A percentile compares a stretch with the other conserved stretches of the same genome.
These are phyloP conservation scores for Fusarium sp. DNA, from an alignment of 2,329 filamentous ascomycete genomes.

Conservation along the genomic window DNA sequence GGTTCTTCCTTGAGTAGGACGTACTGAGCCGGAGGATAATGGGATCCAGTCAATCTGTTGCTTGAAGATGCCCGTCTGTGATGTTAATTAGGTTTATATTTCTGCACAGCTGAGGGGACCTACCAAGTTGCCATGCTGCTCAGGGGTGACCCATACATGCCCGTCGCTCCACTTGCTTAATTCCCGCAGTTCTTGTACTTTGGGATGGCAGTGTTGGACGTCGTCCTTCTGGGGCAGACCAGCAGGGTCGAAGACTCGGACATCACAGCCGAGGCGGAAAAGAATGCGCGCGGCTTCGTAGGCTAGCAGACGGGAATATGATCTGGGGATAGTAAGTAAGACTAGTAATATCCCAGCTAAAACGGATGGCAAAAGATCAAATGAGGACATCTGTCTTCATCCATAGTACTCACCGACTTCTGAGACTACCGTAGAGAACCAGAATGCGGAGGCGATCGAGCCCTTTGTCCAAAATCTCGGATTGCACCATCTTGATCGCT, in stretches of 20 bases:
- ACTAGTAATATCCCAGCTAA: no score
- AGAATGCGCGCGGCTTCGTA: neutral
- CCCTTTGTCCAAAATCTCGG: neutral
- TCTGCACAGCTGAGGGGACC: accelerated
- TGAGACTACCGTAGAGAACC: constrained; percentile 5
- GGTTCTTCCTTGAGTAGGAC: neutral
- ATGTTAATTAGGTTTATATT: neutral
- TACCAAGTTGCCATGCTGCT: constrained; percentile 5
- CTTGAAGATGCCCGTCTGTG: neutral
- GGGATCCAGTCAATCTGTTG: constrained; percentile 11
- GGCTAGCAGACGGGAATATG: neutral
- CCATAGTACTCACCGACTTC: neutral
- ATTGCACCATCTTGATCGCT: neutral
- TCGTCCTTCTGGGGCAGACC: constrained; percentile 1
- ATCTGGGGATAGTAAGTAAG: neutral
- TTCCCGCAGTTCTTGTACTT: neutral
- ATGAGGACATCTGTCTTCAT: no score
- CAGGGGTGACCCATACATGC: neutral
- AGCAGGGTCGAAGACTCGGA: neutral
- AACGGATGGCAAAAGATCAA: neutral
- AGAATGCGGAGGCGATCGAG: constrained; percentile 5
- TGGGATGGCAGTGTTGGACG: neutral
- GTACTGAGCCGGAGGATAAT: neutral
- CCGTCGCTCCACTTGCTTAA: neutral
- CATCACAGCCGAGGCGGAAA: neutral